phyloP scores from a whole-genome alignment of 306 rosid species.

The Cucurbita ficifolia region DNA sequence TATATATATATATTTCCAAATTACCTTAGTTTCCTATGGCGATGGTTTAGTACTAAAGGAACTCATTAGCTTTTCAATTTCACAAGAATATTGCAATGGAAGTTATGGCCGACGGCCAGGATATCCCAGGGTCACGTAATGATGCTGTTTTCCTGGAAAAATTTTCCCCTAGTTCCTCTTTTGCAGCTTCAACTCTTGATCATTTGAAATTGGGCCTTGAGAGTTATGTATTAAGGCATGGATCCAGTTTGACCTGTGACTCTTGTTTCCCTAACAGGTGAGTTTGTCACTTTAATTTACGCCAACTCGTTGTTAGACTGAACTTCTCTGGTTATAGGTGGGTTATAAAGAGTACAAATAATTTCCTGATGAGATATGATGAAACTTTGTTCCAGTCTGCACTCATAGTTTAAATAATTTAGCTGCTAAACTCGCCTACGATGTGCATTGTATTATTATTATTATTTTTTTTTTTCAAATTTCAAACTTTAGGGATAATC shows the following conservation, averaged over 20 bases:
- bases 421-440: neutral
- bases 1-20: slow-evolving; percentile 1
- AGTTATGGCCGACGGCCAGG: slow-evolving; percentile 35
- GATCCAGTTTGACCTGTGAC: slow-evolving; percentile 35
- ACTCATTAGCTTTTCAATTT: slow-evolving; percentile 9
- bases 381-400: neutral
- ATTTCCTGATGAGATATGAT: neutral
- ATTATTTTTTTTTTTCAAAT: neutral
- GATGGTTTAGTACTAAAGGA: slow-evolving; percentile 8
- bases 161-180: slow-evolving; percentile 19
- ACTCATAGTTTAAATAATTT: neutral
- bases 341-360: neutral
- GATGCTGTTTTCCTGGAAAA: slow-evolving; percentile 46
- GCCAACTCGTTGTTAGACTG: neutral
- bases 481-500: slow-evolving; percentile 39
- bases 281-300: slow-evolving; percentile 6
- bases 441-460: neutral
- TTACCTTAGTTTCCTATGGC: slow-evolving; percentile 2
- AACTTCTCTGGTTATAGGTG: neutral
- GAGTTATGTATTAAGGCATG: slow-evolving; percentile 64
- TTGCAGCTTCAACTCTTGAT: slow-evolving; percentile 46
- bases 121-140: slow-evolving; percentile 33
- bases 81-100: slow-evolving; percentile 59
- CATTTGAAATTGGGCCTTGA: slow-evolving; percentile 56
- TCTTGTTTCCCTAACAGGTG: slow-evolving; percentile 58